Evolutionary conservation across 148 eudicot species (phyloP), one percentile per base, ranked within the genome.

Genomic region (Pharnaceum exiguum): DNA sequence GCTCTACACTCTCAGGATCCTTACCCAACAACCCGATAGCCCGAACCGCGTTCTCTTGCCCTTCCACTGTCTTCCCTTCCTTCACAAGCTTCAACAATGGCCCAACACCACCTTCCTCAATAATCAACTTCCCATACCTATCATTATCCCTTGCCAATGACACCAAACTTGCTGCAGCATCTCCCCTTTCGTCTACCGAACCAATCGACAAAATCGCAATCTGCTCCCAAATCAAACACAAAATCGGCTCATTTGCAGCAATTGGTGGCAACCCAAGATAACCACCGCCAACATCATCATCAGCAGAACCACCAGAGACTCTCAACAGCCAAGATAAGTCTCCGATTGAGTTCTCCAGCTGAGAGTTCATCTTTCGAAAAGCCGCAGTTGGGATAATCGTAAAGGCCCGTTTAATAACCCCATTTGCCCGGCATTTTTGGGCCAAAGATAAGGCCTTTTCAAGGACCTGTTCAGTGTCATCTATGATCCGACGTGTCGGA

Each of bases 161-260:
- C 0, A 85, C 98, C 7, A 93, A 58, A 0, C 95, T 82, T 0
- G 90, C 88, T 0, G 98, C 96, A 0, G 98, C 94, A 11, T 91
- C 96, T 10, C 78, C 67, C 10, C 86, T 66, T 28, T 85, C 96
- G 3, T 83, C 95, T 0, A 75, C 15, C 4, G 81, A 72, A 23
- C 97, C 96, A 5, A 77, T 75, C 5, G 68, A 79, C 44, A 91
- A 62, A 56, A 70, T 77, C 2, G 98, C 93, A 45, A 91, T 82
- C 64, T 91, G 96, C 46, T 83, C 98, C 98, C 98, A 91, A 1
- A 91, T 91, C 0, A 91, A 65, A 27, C 94, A 81, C 18, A 91
- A 53, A 19, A 91, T 88, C 0, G 96, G 98, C 76, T 93, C 98
- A 22, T 93, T 93, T 2, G 96, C 86, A 5, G 98, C 98, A 40